Percentiles rank a stretch among this genome's conserved stretches.
These are phyloP conservation scores for Kwoniella heveanensis DNA, from an alignment of 768 basidiomycete species.

Conservation along the genomic window DNA sequence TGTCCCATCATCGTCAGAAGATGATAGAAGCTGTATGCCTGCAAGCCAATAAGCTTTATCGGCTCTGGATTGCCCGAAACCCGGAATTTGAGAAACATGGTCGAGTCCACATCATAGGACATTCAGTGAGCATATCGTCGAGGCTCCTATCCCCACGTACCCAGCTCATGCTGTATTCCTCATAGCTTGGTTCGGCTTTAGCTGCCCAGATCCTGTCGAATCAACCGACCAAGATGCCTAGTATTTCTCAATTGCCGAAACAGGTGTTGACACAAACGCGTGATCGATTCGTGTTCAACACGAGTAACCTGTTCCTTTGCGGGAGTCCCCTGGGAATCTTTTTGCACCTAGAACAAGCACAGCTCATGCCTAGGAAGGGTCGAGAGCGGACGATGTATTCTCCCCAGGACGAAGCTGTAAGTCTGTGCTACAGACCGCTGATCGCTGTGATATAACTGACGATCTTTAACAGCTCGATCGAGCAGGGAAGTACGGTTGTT, in stretches of 20 bases:
- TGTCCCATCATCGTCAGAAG: conserved; percentile 58
- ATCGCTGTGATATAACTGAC: not conserved
- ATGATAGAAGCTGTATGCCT: conserved; percentile 60
- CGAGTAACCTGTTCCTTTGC: conserved; percentile 56
- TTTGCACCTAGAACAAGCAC: conserved; percentile 59
- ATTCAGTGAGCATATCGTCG: conserved; percentile 49
- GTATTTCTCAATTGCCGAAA: conserved; percentile 55
- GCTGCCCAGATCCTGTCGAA: conserved; percentile 58
- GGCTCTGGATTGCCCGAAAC: conserved; percentile 59
- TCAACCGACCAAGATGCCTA: conserved; percentile 58
- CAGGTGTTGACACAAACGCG: conserved; percentile 48
- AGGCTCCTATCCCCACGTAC: too few species aligned
- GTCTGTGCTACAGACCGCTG: conserved; percentile 18
- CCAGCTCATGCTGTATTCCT: too few species aligned
- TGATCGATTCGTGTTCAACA: conserved; percentile 57
- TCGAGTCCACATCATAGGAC: conserved; percentile 59
- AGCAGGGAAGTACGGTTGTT: conserved; percentile 59
- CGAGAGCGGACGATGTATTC: conserved; percentile 58
- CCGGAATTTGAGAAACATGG: conserved; percentile 57
- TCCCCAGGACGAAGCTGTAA: conserved; percentile 59
- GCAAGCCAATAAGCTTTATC: conserved; percentile 58
- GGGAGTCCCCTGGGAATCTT: conserved; percentile 59
- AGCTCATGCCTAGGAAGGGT: conserved; percentile 59
- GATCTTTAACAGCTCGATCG: conserved; percentile 56
- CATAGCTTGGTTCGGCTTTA: conserved; percentile 57